These are phyloP conservation scores for Peniophora sp. DNA, from an alignment of 1,284 basidiomycete species.

Conservation along the genomic window DNA sequence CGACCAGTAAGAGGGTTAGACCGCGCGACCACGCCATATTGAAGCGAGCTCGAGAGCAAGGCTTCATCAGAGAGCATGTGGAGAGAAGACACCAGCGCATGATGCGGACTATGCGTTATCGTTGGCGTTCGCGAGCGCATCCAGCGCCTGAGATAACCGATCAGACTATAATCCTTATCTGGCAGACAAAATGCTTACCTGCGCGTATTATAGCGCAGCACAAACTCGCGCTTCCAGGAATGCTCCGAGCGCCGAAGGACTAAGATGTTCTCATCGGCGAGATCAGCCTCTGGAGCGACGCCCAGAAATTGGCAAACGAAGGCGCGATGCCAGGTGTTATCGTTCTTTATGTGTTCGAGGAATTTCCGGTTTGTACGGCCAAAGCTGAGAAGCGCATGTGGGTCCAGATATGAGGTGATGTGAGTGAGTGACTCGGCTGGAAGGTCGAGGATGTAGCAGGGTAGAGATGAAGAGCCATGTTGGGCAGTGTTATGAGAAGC, in stretches of 20 bases:
- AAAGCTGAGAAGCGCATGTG: slow-evolving; percentile 53
- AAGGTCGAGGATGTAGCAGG: slow-evolving; percentile 19
- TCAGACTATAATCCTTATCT: background rate
- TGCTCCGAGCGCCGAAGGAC: slow-evolving; percentile 49
- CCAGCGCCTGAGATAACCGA: slow-evolving; percentile 51
- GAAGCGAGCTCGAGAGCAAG: slow-evolving; percentile 59
- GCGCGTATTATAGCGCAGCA: slow-evolving; percentile 42
- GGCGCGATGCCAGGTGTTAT: slow-evolving; percentile 81
- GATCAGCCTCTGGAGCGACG: slow-evolving; percentile 52
- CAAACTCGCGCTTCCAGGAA: slow-evolving; percentile 66
- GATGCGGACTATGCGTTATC: slow-evolving; percentile 53
- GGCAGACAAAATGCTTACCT: slow-evolving; percentile 32
- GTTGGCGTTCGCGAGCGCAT: slow-evolving; percentile 54
- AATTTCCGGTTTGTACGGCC: slow-evolving; percentile 48
- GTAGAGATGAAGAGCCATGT: slow-evolving; percentile 37
- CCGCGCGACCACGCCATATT: slow-evolving; percentile 70
- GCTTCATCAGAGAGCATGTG: slow-evolving; percentile 51
- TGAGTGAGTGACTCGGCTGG: slow-evolving; percentile 74
- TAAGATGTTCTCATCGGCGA: slow-evolving; percentile 33
- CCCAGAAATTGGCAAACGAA: slow-evolving; percentile 66
- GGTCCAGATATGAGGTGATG: slow-evolving; percentile 72
- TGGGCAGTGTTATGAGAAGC: slow-evolving; percentile 24
- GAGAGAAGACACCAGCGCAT: slow-evolving; percentile 44
- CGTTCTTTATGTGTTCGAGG: slow-evolving; percentile 62
- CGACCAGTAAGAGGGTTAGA: slow-evolving; percentile 67